Conservation (phyloP, 1,139 yeast genomes). For the Protomyces arabidopsidicola region DNA sequence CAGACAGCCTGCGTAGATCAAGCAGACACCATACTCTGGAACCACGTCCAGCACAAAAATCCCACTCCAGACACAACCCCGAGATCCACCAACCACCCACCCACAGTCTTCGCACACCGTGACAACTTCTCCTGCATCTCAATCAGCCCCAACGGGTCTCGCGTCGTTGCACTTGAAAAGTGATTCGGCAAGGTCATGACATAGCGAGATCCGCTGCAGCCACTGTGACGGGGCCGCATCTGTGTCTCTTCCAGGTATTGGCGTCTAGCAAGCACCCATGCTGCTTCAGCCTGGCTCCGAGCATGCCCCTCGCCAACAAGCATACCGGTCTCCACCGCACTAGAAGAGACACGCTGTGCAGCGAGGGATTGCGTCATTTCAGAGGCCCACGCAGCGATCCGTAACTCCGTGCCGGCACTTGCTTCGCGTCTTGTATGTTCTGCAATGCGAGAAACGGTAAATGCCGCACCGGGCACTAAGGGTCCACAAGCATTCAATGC, state of each 20-base stretch:
- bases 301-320: neutral
- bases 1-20: slow-evolving; percentile 34
- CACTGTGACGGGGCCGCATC: neutral
- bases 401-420: neutral
- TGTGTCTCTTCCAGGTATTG: neutral
- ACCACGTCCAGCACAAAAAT: neutral
- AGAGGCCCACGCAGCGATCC: slow-evolving; percentile 23
- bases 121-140: neutral
- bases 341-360: neutral
- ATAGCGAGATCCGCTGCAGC: neutral
- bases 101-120: neutral
- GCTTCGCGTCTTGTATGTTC: slow-evolving; percentile 20
- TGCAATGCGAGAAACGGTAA: slow-evolving; percentile 14
- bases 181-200: neutral
- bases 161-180: neutral
- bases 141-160: neutral
- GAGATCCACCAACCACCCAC: neutral
- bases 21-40: neutral
- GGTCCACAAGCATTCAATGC: neutral
- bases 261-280: neutral
- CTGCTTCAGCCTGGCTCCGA: neutral
- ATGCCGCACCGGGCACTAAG: slow-evolving; percentile 17
- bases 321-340: neutral
- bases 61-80: neutral
- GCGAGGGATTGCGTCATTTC: slow-evolving; percentile 20